These are phyloP conservation scores for Phytopythium vexans DNA, from an alignment of 352 stramenopile species.

Conservation along the genomic window DNA sequence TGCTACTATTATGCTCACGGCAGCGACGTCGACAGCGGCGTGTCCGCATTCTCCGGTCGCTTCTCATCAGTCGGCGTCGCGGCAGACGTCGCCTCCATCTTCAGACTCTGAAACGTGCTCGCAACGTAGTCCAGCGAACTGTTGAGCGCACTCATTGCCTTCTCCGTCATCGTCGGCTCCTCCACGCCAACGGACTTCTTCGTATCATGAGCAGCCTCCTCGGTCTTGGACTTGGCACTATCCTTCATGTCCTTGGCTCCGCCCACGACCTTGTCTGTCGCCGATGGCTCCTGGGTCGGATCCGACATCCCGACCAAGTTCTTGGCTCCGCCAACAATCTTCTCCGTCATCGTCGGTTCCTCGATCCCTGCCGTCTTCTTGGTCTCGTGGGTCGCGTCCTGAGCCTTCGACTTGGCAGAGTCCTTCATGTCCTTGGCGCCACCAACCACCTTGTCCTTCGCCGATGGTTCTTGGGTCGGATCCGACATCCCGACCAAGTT, in stretches of 20 bases:
- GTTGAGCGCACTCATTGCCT: not conserved
- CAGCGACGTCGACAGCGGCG: too few relatives aligned
- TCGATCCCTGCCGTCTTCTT: too few relatives aligned
- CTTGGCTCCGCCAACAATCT: too few relatives aligned
- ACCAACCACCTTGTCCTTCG: not conserved
- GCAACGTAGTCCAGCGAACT: not conserved
- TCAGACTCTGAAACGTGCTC: not conserved
- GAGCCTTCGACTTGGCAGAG: not conserved
- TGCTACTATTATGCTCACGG: too few relatives aligned
- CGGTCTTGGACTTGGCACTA: not conserved
- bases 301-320: too few relatives aligned
- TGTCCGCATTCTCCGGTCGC: too few relatives aligned
- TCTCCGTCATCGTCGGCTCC: not conserved
- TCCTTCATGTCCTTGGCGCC: not conserved
- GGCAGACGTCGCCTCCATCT: not conserved
- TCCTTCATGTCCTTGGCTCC: not conserved
- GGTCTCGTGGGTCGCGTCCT: too few relatives aligned
- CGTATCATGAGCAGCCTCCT: not conserved
- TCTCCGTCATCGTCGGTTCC: not conserved
- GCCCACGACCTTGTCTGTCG: too few relatives aligned
- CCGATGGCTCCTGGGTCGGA: too few relatives aligned
- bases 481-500: too few relatives aligned
- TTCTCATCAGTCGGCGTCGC: too few relatives aligned
- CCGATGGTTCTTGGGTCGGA: not conserved
- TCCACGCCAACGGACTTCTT: not conserved